Base-by-base conservation (phyloP, 768 basidiomycete genomes). In the Collybia nuda region DNA sequence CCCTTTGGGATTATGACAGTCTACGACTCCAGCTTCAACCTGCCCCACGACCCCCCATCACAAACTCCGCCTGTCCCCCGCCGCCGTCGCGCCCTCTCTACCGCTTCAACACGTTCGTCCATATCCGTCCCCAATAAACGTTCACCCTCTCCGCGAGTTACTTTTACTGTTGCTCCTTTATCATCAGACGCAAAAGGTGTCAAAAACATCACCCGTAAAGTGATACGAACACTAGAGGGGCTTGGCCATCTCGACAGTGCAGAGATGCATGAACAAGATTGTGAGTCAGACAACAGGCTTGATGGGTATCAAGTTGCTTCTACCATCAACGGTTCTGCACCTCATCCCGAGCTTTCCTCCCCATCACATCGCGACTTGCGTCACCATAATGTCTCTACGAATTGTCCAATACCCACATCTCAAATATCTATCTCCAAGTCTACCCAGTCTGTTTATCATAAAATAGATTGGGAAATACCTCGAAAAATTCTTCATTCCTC, bases 391-490 rank as follows among this genome's bases (percentile, higher is more conserved):
- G n/a, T 18, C n/a, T 50, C 53, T 9, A 46, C 48, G 8, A 43
- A 40, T 23, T 40, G 18, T 23, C 18, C 21, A 17, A 19, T 12
- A 3, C 22, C 51, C 24, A 15, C 44, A 52, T 37, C 36, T 40
- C 50, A 19, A 58, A 63, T 54, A 57, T 57, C 22, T 18, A 26
- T 54, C 48, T 37, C 46, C 15, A 51, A 49, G 28, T 47, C 42
- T 3, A n/a, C 44, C 15, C 41, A 54, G 43, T 43, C 51, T 23
- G 53, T 57, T 44, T 57, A 60, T 42, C 60, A 64, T 40, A 72
- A 76, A 56, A 75, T 90, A 24, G 88, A 94, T 68, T 93, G 88
- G 85, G 94, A 97, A 68, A 85, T 97, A 44, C 94, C 94, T 0
- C 72, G 94, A 56, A 97, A 97, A 67, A 68, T 81, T 8, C 65